A percentile compares a stretch with the other conserved stretches of the same genome.
Evolutionary conservation across 225 moss, liverwort and hornwort genomes (phyloP).

Genomic region (Pseudoscleropodium purum): DNA sequence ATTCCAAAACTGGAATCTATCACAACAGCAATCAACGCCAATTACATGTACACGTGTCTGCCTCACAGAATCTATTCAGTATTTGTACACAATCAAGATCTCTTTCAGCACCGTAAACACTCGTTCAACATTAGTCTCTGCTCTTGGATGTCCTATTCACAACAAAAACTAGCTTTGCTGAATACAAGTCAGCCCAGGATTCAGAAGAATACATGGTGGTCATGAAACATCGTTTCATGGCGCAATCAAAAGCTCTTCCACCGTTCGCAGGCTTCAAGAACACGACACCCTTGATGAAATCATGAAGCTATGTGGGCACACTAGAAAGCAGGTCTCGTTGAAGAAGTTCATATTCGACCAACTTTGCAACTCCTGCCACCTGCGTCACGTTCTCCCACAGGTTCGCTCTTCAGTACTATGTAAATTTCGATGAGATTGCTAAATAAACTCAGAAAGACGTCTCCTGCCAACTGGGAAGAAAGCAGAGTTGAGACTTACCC

Average conservation of each 20-base stretch:
- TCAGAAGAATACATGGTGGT: neutral
- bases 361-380: conserved; percentile 43
- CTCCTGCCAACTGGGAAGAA: neutral
- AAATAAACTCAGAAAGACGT: neutral
- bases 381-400: neutral
- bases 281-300: neutral
- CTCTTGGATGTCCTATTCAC: neutral
- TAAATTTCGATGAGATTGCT: neutral
- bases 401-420: neutral
- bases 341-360: conserved; percentile 25
- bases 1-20: neutral
- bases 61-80: neutral
- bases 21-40: neutral
- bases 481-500: conserved; percentile 20
- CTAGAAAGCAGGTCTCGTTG: conserved; percentile 23
- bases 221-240: neutral
- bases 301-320: neutral
- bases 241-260: neutral
- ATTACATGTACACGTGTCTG: neutral
- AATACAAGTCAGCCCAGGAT: neutral
- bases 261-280: neutral
- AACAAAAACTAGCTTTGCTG: neutral
- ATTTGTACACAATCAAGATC: neutral
- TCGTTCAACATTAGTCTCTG: neutral
- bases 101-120: neutral